These are phyloP conservation scores for Dissoconium aciculare DNA, from an alignment of 2,329 filamentous ascomycete genomes.

Conservation along the genomic window DNA sequence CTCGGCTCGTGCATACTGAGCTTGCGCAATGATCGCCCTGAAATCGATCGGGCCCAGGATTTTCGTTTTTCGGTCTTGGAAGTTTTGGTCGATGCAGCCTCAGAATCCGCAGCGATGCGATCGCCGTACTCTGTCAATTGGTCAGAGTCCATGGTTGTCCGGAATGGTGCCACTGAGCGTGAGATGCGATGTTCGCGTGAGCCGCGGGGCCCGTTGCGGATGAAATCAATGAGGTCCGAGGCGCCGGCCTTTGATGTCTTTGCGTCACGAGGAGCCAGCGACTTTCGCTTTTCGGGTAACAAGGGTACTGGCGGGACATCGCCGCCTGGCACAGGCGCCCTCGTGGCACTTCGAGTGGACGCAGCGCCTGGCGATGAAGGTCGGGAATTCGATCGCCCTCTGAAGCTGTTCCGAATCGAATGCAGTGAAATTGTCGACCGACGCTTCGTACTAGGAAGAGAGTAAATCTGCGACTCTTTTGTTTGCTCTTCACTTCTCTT, in stretches of 20 bases:
- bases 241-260: constrained; percentile 51
- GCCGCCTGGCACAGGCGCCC: constrained; percentile 4
- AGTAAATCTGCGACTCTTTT: too few relatives aligned
- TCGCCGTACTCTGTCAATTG: constrained; percentile 39
- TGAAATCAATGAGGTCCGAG: constrained; percentile 88
- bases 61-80: background rate
- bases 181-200: constrained; percentile 53
- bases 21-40: background rate
- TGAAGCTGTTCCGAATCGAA: too few relatives aligned
- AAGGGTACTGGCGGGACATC: constrained; percentile 19
- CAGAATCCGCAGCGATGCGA: constrained; percentile 30
- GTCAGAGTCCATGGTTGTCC: constrained; percentile 73
- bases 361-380: constrained; percentile 14
- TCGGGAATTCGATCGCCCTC: too few relatives aligned
- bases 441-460: too few relatives aligned
- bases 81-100: background rate
- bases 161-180: constrained; percentile 69
- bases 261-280: constrained; percentile 36
- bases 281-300: constrained; percentile 13
- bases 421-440: too few relatives aligned
- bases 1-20: constrained; percentile 1
- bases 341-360: constrained; percentile 11
- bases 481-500: too few relatives aligned
- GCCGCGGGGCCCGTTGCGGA: constrained; percentile 59
- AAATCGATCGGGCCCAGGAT: background rate